Base-by-base conservation (phyloP, 257 asterid species). In the Salvia splendens region DNA sequence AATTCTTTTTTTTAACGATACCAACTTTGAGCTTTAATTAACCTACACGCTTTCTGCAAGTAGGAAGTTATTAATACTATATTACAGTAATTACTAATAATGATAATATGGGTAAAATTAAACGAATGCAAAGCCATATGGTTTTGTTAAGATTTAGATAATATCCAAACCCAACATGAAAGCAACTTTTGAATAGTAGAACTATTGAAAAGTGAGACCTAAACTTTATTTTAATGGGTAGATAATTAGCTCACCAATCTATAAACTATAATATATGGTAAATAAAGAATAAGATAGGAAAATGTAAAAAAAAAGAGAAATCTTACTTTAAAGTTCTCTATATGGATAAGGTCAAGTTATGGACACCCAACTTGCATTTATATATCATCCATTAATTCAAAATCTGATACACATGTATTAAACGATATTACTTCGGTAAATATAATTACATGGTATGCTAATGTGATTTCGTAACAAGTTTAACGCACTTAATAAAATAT, bases 11-110 rank as follows among this genome's bases (percentile, higher is more conserved):
- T 1, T 42, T 28, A 36, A 11, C 32, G 42, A 64, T 20, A 33
- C 38, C 66, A 73, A 72, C 76, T 69, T 77, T 77, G 82, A 59
- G 79, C 69, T 73, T 33, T 58, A 51, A 6, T 11, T n/a, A 77
- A 51, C 57, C 70, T 17, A 66, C 20, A 24, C 36, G 42, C 61
- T 74, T 70, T 70, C 36, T 48, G 61, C 71, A 33, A 61, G 66
- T 56, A 70, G 46, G 12, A 73, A 65, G 82, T 46, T 17, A 65
- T n/a, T 24, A 24, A 24, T 24, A 61, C 67, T 66, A 61, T 66
- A 61, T 46, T 38, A 68, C n/a, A n/a, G n/a, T 20, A 6, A 49
- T 50, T 65, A 40, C 33, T 48, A 54, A 53, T 32, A 40, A 68
- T 38, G 8, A 12, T 24, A 43, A 15, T 15, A 32, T 65, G 68